These are phyloP conservation scores for Solanum hybrid DNA, from an alignment of 305 asterid species.

Conservation along the genomic window DNA sequence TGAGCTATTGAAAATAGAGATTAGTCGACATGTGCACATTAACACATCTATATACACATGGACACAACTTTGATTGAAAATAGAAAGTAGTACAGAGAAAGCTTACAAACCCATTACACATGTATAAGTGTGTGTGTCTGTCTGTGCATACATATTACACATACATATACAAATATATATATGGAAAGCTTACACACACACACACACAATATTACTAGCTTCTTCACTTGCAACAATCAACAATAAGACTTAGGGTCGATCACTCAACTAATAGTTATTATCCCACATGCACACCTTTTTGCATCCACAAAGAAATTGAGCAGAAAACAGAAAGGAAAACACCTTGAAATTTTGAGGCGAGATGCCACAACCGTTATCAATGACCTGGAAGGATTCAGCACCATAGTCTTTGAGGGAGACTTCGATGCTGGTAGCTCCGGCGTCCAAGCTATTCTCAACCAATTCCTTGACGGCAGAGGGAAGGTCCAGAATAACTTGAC, in stretches of 20 bases:
- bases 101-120: neutral
- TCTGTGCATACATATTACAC: neutral
- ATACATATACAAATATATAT: neutral
- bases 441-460: conserved; percentile 97
- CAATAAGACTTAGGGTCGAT: neutral
- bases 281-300: neutral
- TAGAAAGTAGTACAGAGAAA: neutral
- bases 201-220: neutral
- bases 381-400: conserved; percentile 73
- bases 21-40: neutral
- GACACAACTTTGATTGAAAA: neutral
- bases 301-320: neutral
- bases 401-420: conserved; percentile 71
- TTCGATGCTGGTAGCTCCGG: conserved; percentile 86
- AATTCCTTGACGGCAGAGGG: conserved; percentile 96
- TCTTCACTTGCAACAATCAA: neutral
- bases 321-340: neutral
- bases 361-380: conserved; percentile 87
- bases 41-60: neutral
- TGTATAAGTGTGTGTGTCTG: neutral
- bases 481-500: conserved; percentile 86
- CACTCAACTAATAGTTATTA: neutral
- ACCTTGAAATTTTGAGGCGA: conserved; percentile 76
- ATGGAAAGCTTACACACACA: neutral
- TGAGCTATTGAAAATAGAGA: neutral